Percentiles rank a stretch among this genome's conserved stretches.
These are phyloP conservation scores for Lachnellula occidentalis DNA, from an alignment of 2,329 filamentous ascomycete species.

Conservation along the genomic window DNA sequence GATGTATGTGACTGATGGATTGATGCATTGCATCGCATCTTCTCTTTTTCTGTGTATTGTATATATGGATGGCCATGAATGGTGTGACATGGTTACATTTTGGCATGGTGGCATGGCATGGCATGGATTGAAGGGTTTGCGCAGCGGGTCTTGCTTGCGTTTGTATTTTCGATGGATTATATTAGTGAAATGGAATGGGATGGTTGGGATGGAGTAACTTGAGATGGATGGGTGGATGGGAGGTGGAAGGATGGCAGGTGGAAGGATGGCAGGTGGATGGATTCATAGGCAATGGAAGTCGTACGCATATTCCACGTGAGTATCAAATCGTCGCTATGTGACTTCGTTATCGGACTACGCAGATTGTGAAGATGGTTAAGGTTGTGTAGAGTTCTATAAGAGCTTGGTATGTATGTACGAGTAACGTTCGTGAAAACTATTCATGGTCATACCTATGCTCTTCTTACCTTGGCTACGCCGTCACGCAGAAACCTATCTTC, in stretches of 20 bases:
- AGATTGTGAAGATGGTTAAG: neutral
- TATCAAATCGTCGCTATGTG: too few species aligned
- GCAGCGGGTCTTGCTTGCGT: slow-evolving; percentile 20
- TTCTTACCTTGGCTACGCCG: too few species aligned
- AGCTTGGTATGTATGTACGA: too few species aligned
- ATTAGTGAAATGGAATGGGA: neutral
- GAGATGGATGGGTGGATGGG: neutral
- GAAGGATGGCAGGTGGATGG: neutral
- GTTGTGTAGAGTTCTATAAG: neutral
- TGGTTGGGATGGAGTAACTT: neutral
- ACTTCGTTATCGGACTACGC: too few species aligned
- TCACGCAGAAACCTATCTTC: too few species aligned
- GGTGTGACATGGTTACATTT: too few species aligned
- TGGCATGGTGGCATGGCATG: neutral
- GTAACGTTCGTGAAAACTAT: too few species aligned
- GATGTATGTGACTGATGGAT: neutral
- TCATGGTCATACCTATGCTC: too few species aligned
- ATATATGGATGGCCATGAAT: neutral
- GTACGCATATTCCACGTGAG: neutral
- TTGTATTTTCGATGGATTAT: neutral
- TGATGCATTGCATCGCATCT: neutral
- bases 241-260: neutral
- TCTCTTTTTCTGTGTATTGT: neutral
- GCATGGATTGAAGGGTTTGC: neutral
- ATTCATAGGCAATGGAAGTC: neutral